Conservation (phyloP, 1,139 yeast genomes). For the Yamadazyma atmosphaerica region DNA sequence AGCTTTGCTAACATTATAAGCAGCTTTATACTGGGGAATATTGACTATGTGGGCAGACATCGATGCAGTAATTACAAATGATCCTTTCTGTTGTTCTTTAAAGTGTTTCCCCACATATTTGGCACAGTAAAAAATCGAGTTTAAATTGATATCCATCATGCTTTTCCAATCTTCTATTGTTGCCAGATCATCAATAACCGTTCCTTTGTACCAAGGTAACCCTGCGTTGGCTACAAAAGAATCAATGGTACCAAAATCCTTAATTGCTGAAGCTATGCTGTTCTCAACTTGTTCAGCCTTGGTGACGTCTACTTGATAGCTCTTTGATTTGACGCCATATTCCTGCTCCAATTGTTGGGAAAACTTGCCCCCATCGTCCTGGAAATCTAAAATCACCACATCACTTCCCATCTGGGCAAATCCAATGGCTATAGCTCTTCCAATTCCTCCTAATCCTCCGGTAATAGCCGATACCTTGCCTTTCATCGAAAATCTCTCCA, state of each 20-base stretch:
- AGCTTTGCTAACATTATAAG: slow-evolving; percentile 59
- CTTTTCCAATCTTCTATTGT: slow-evolving; percentile 49
- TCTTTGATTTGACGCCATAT: slow-evolving; percentile 61
- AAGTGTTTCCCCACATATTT: slow-evolving; percentile 54
- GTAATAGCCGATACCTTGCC: slow-evolving; percentile 81
- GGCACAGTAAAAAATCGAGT: slow-evolving; percentile 61
- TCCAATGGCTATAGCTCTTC: slow-evolving; percentile 74
- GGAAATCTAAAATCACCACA: slow-evolving; percentile 70
- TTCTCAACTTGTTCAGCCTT: slow-evolving; percentile 55
- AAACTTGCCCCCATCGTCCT: slow-evolving; percentile 36
- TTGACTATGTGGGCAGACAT: slow-evolving; percentile 60
- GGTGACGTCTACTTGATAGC: slow-evolving; percentile 68
- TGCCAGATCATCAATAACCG: slow-evolving; percentile 53
- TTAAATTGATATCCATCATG: slow-evolving; percentile 53
- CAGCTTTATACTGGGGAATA: slow-evolving; percentile 55
- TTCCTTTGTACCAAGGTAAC: slow-evolving; percentile 78
- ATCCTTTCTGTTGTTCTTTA: slow-evolving; percentile 47
- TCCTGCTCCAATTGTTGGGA: slow-evolving; percentile 52
- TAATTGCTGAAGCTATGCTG: slow-evolving; percentile 53
- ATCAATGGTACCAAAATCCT: slow-evolving; percentile 73
- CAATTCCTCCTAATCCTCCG: slow-evolving; percentile 84
- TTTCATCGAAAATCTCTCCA: slow-evolving; percentile 57
- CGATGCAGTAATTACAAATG: slow-evolving; percentile 63
- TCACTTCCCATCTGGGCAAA: slow-evolving; percentile 89
- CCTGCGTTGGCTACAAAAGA: slow-evolving; percentile 89